Evolutionary conservation across 2,329 filamentous ascomycete genomes (phyloP).

Genomic region (Pseudogymnoascus sp.): DNA sequence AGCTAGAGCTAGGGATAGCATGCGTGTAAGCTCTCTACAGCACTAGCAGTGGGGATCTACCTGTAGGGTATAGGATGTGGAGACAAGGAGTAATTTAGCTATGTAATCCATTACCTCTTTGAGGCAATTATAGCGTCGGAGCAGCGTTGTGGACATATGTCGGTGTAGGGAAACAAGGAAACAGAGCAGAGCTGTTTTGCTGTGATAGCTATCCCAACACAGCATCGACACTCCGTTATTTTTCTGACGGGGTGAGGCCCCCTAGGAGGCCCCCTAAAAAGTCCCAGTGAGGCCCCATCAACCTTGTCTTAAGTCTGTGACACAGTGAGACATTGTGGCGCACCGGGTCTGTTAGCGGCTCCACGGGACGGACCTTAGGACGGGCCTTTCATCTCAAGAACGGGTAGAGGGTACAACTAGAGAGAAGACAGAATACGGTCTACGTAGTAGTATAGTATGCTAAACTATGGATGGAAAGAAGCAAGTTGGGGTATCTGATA

Average conservation of each 20-base stretch:
- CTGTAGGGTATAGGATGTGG: background rate
- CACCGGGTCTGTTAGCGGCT: background rate
- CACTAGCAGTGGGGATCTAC: background rate
- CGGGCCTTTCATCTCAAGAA: background rate
- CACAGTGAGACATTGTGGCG: slow-evolving; percentile 1
- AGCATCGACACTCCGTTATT: background rate
- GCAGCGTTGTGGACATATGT: background rate
- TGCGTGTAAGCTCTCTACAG: background rate
- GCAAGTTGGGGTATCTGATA: background rate
- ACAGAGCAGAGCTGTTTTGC: background rate
- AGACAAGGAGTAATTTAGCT: background rate
- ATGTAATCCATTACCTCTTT: background rate
- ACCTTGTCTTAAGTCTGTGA: slow-evolving; percentile 1
- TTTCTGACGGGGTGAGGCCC: background rate
- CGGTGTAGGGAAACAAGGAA: background rate
- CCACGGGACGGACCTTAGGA: background rate
- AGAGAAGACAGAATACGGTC: background rate
- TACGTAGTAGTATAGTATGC: background rate
- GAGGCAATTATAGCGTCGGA: background rate
- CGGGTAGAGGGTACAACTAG: background rate
- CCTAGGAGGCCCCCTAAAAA: background rate
- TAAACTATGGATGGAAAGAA: background rate
- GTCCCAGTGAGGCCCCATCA: background rate
- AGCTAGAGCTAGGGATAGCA: background rate
- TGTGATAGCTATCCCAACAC: background rate